Base-by-base conservation (phyloP, 441 rosid genomes). In the Dalechampia spathulata region DNA sequence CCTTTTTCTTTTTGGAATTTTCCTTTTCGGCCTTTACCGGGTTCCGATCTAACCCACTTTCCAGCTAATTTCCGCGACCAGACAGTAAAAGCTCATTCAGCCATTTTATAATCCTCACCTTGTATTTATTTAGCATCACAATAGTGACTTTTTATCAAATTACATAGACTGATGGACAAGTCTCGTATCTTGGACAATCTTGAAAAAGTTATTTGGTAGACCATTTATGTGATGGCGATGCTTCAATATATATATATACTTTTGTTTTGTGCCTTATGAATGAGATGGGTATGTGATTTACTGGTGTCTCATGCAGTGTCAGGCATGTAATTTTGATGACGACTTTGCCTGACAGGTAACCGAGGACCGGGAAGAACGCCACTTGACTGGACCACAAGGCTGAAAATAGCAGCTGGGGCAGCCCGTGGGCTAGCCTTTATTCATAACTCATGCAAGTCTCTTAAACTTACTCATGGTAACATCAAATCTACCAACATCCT, bases 401-500 rank as follows among this genome's bases (percentile, higher is more conserved):
- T 87, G 0, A 68, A 77, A 49, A 85, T 92, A 19, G 94, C 95
- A 16, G 82, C 87, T 11, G 95, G 92, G 47, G 92, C 87, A 28
- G 90, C 97, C 23, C 81, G 83, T 27, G 99, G 97, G 38, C 52
- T 92, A 8, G 86, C 83, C 60, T 89, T 75, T 63, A 74, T 92
- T 4, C 99, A 92, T 62, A 72, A 75, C 30, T 89, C 80, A 45
- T 88, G 92, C 58, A 76, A 81, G 10, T 60, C 66, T 25, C 71
- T 82, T 1, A 82, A 83, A 64, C 77, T 77, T 52, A 73, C 92
- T 66, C 99, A 92, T 52, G 97, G 97, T 17, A 92, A 82, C 77
- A 81, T 92, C 56, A 92, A 89, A 58, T 83, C 96, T 22, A 84
- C 98, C 20, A 90, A 90, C 65, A 52, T 90, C 69, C 88, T 90